Percentiles rank a stretch among this genome's conserved stretches.
phyloP scores from a whole-genome alignment of 1,139 yeast genomes.

The Spathaspora sp. region DNA sequence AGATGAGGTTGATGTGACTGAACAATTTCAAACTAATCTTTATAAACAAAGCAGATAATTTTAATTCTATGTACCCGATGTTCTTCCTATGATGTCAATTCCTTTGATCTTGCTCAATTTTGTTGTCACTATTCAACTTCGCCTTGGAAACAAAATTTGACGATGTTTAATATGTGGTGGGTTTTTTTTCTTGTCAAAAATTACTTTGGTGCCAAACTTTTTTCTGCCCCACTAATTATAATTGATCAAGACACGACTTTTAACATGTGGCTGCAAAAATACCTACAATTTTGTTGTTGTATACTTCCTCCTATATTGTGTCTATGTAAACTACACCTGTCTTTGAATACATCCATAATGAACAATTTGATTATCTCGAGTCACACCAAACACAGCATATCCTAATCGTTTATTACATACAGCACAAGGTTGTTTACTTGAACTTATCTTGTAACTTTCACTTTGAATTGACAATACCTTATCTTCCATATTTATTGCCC shows the following conservation, averaged over 20 bases:
- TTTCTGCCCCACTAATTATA: neutral
- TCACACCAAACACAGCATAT: conserved; percentile 57
- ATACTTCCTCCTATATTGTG: no score
- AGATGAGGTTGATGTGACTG: no score
- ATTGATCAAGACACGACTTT: neutral
- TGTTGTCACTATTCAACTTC: no score
- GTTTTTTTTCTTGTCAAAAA: neutral
- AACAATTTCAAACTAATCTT: no score
- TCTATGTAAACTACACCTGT: neutral
- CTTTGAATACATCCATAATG: conserved; percentile 63
- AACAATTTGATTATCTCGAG: conserved; percentile 51
- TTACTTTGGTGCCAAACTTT: neutral
- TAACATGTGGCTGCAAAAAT: neutral
- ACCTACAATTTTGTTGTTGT: neutral
- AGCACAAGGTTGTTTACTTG: conserved; percentile 48
- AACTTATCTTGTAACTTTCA: conserved; percentile 33
- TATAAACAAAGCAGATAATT: no score
- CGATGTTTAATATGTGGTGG: no score
- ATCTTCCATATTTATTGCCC: conserved; percentile 32
- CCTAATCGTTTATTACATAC: conserved; percentile 65
- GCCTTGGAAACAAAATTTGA: no score
- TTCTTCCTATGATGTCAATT: no score
- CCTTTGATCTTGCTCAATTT: no score
- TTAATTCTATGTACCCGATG: no score
- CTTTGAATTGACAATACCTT: conserved; percentile 38